These are phyloP conservation scores for Mycena metata DNA, from an alignment of 768 basidiomycete species.

Conservation along the genomic window DNA sequence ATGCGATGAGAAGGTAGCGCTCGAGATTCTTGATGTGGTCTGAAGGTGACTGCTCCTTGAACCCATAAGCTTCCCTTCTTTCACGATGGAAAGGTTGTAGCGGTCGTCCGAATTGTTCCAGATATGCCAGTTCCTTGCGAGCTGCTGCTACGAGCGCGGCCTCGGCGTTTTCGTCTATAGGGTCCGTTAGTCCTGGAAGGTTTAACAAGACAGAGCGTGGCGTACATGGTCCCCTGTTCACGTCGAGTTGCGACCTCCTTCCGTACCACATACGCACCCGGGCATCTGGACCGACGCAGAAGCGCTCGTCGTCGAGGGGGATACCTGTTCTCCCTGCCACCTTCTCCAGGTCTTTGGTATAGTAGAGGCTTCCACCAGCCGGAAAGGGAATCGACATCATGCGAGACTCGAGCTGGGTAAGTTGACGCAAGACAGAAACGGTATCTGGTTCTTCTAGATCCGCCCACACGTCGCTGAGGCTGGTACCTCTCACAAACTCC, in stretches of 20 bases:
- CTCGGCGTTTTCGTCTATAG: slow-evolving; percentile 60
- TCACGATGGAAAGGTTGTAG: slow-evolving; percentile 56
- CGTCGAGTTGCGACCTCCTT: slow-evolving; percentile 62
- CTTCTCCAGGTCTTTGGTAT: slow-evolving; percentile 59
- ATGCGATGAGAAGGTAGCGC: slow-evolving; percentile 62
- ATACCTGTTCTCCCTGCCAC: slow-evolving; percentile 51
- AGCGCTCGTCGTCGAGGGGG: slow-evolving; percentile 54
- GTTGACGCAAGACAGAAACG: slow-evolving; percentile 58
- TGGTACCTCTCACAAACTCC: slow-evolving; percentile 58
- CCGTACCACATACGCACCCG: slow-evolving; percentile 63
- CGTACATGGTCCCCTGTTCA: slow-evolving; percentile 67
- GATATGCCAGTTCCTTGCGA: slow-evolving; percentile 63
- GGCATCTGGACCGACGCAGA: slow-evolving; percentile 62
- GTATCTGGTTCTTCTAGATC: slow-evolving; percentile 54
- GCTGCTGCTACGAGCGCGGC: slow-evolving; percentile 58
- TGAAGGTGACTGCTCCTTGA: slow-evolving; percentile 56
- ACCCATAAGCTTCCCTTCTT: slow-evolving; percentile 61
- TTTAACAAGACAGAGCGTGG: slow-evolving; percentile 47
- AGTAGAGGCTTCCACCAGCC: slow-evolving; percentile 67
- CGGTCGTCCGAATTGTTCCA: slow-evolving; percentile 62
- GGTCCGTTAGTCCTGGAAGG: slow-evolving; percentile 47
- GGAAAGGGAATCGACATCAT: slow-evolving; percentile 65
- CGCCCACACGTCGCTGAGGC: slow-evolving; percentile 57
- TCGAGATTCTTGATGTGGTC: slow-evolving; percentile 64
- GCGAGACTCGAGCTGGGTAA: slow-evolving; percentile 60